A percentile compares a stretch with the other conserved stretches of the same genome.
Evolutionary conservation across 1,284 basidiomycete species (phyloP).

Genomic region (Ustilago xerochloae): DNA sequence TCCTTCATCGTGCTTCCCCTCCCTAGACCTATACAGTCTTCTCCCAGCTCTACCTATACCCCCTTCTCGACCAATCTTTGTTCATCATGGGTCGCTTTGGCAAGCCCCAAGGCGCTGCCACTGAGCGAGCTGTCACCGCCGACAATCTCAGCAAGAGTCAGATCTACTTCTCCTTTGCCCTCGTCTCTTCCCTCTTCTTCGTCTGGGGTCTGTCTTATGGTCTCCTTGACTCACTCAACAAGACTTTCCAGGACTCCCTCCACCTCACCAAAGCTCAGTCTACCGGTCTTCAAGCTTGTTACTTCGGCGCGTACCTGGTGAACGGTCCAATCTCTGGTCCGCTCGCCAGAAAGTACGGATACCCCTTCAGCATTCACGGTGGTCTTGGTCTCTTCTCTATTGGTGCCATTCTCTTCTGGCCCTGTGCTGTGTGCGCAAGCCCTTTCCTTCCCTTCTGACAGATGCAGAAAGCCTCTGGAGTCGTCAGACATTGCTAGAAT

Average conservation of each 20-base stretch:
- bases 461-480: too few relatives aligned
- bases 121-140: constrained; percentile 36
- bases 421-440: constrained; percentile 15
- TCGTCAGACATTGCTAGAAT: too few relatives aligned
- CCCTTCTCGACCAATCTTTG: too few relatives aligned
- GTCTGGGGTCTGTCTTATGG: constrained; percentile 75
- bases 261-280: constrained; percentile 80
- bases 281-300: constrained; percentile 84
- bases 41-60: background rate
- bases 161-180: constrained; percentile 73
- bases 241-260: constrained; percentile 81
- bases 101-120: constrained; percentile 26
- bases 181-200: constrained; percentile 83
- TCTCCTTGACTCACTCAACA: constrained; percentile 85
- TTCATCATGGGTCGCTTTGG: constrained; percentile 26
- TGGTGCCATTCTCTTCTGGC: constrained; percentile 49
- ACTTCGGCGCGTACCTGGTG: constrained; percentile 73
- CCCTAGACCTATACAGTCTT: background rate
- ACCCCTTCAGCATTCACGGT: constrained; percentile 73
- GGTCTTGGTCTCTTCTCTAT: constrained; percentile 73
- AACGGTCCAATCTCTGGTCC: constrained; percentile 52
- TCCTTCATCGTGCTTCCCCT: background rate
- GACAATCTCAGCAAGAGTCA: constrained; percentile 25
- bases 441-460: too few relatives aligned
- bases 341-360: constrained; percentile 65